Percentiles rank a stretch among this genome's conserved stretches.
These are phyloP conservation scores for Rosellinia necatrix DNA, from an alignment of 2,329 filamentous ascomycete genomes.

Conservation along the genomic window DNA sequence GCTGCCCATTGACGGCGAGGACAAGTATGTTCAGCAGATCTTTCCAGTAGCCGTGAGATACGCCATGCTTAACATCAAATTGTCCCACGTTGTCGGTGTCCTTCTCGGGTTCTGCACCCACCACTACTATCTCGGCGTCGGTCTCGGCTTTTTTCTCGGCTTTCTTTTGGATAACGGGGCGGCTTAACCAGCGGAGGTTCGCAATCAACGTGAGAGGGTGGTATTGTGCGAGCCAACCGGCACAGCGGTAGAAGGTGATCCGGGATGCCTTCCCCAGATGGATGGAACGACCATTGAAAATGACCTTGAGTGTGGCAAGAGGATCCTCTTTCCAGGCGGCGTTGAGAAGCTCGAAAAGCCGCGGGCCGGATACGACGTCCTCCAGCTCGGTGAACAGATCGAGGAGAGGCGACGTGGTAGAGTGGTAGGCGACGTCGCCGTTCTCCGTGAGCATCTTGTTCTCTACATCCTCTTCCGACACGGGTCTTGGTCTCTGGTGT, in stretches of 20 bases:
- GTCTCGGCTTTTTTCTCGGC: conserved; percentile 43
- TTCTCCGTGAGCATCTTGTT: conserved; percentile 60
- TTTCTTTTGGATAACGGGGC: conserved; percentile 61
- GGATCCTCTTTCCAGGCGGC: conserved; percentile 55
- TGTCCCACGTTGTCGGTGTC: conserved; percentile 43
- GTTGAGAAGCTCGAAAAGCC: conserved; percentile 49
- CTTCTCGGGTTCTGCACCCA: conserved; percentile 41
- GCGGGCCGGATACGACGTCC: conserved; percentile 43
- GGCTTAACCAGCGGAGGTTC: conserved; percentile 60
- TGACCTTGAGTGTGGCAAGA: conserved; percentile 58
- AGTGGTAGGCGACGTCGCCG: conserved; percentile 51
- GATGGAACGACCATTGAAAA: conserved; percentile 65
- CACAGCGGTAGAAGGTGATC: conserved; percentile 54
- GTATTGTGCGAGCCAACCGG: conserved; percentile 59
- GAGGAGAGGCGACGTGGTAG: conserved; percentile 51
- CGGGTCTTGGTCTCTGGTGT: conserved; percentile 17
- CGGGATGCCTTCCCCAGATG: conserved; percentile 61
- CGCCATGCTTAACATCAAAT: conserved; percentile 51
- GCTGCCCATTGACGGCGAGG: conserved; percentile 53
- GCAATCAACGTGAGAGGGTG: conserved; percentile 59
- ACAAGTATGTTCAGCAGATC: conserved; percentile 62
- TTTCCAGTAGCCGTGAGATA: conserved; percentile 67
- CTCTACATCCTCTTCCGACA: conserved; percentile 31
- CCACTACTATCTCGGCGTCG: conserved; percentile 41
- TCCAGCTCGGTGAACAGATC: conserved; percentile 61